Base-by-base conservation (phyloP, 202 grass and related monocot genomes). In the Panicum virgatum region DNA sequence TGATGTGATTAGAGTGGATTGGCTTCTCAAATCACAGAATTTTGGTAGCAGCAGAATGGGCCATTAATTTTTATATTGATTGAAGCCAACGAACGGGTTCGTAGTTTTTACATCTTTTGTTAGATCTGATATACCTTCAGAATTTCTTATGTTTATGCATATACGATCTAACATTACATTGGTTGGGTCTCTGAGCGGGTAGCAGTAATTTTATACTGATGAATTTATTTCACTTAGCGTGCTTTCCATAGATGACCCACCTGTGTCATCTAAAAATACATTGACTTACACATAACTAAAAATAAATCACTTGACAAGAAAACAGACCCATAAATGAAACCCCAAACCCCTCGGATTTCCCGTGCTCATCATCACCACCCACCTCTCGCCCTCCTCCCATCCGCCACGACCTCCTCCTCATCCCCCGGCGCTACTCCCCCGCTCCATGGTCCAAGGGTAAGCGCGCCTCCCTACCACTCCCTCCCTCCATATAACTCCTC, bases 371-470 rank as follows among this genome's bases (percentile, higher is more conserved):
- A 68, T 72, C 69, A 4, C 27, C 69, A 30, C 43, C 67, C 45
- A 64, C 18, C 87, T 79, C 44, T n/a, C n/a, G n/a, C n/a, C n/a
- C n/a, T 25, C 54, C 46, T 73, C 58, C 5, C 9, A 2, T 32
- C 32, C 32, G 32, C 32, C 32, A 3, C 26, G 11, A 37, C 45
- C 32, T n/a, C n/a, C n/a, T 51, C 72, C 88, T 73, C 63, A 16
- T 73, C 78, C 52, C 44, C 42, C 85, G 75, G 62, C 44, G 86
- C 86, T 29, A 75, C 81, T 63, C 53, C 81, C 18, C 66, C 84
- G 87, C 84, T 79, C 76, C 82, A 47, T 78, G 62, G 56, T 86
- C 77, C 74, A 82, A 81, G 63, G 76, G 92, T 94, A 94, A 90
- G 91, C 73, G 82, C 68, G 64, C 58, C 81, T 81, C 40, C 45